Conservation (phyloP, 495 filamentous ascomycete species). For the Antarctomyces pellizariae region DNA sequence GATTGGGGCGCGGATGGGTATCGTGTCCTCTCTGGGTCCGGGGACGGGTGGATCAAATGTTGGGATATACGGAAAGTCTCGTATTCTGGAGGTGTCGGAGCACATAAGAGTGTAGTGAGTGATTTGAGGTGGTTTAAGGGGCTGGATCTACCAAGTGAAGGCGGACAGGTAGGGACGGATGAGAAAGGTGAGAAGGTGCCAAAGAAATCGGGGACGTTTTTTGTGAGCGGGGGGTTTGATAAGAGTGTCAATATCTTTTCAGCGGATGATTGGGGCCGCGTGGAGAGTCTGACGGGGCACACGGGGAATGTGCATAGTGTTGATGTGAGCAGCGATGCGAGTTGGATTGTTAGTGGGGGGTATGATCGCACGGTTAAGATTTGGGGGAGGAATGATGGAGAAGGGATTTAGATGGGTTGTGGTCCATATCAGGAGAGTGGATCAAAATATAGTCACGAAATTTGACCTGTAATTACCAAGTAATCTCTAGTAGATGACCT, state of each 20-base stretch:
- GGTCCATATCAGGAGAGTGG: no score
- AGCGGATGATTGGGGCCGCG: slow-evolving; percentile 82
- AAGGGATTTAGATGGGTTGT: slow-evolving; percentile 15
- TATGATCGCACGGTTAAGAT: slow-evolving; percentile 91
- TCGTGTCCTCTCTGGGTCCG: slow-evolving; percentile 70
- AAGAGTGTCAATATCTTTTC: slow-evolving; percentile 90
- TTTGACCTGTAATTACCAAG: no score
- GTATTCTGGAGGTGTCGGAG: slow-evolving; percentile 62
- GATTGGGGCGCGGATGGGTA: slow-evolving; percentile 87
- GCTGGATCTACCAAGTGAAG: slow-evolving; percentile 34
- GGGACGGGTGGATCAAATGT: slow-evolving; percentile 88
- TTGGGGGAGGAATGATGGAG: slow-evolving; percentile 70
- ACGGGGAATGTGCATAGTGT: slow-evolving; percentile 74
- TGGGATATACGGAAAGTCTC: slow-evolving; percentile 88
- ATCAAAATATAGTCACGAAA: no score
- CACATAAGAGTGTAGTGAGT: slow-evolving; percentile 76
- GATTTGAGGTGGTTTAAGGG: slow-evolving; percentile 92
- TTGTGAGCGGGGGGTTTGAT: slow-evolving; percentile 80
- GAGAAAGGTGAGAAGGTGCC: slow-evolving; percentile 35
- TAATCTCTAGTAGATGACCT: no score
- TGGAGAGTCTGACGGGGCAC: slow-evolving; percentile 74
- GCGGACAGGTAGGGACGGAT: slow-evolving; percentile 30
- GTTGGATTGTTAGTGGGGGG: slow-evolving; percentile 82
- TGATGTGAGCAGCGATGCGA: slow-evolving; percentile 63
- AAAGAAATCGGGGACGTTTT: slow-evolving; percentile 62